Evolutionary conservation across 352 stramenopile genomes (phyloP), one percentile per base, ranked within the genome.

Genomic region (Phytophthora melonis): DNA sequence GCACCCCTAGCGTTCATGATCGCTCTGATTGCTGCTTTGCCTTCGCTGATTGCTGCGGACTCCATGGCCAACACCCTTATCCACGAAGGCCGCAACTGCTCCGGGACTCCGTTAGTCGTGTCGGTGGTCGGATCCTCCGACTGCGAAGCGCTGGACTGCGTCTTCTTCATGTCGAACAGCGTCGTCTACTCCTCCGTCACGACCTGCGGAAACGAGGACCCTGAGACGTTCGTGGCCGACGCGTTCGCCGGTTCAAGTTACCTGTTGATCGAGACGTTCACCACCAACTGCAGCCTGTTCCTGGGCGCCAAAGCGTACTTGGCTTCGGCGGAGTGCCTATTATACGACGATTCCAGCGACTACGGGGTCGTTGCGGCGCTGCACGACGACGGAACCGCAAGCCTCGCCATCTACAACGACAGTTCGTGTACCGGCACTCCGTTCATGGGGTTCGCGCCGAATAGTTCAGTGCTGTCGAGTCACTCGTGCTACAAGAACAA

Each of bases 401-500:
- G 16, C 41, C 4, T 68, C 25, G 47, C 19, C 1, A 54, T 77
- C 13, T 77, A 74, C 59, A 67, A 70, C 14, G 59, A 58, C 55
- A 74, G 41, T 9, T 54, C 66, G 14, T 77, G 70, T 43, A 52
- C 58, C 1, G 70, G 66, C 5, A 34, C 30, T 49, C 64, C 66
- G 11, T 64, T 70, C 36, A 36, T 74, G 25, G 50, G 47, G 5
- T 77, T 66, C 13, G 50, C 63, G 32, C 45, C 70, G 8, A 62
- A 67, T 19, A 70, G 21, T 19, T 66, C 74, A 9, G 66, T 39
- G 36, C 36, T 77, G 7, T 49, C 66, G 36, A 70, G 13, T 23
- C 70, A 70, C 60, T 77, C 70, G 45, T 74, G 70, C 23, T 77
- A 59, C 55, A 70, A 41, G 11, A 70, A 70, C 47, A 61, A 70